Evolutionary conservation across 2,329 filamentous ascomycete species (phyloP), one percentile per base, ranked within the genome.

Genomic region (Colletotrichum lupini): DNA sequence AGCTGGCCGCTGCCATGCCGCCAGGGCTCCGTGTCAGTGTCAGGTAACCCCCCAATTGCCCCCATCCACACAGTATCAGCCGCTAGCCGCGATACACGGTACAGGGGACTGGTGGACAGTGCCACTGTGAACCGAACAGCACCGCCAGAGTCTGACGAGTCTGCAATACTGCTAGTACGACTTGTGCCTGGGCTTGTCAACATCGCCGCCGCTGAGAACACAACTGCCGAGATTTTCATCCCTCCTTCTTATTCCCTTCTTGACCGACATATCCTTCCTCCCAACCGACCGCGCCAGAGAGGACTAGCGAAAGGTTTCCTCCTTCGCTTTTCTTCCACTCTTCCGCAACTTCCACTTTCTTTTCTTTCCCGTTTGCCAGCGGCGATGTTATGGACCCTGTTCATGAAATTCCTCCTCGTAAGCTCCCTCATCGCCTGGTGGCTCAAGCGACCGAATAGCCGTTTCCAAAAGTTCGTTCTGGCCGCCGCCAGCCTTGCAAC

Each of bases 321-420:
- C 68, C 66, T 74, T 72, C 72, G 63, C 68, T 67, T 67, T 57
- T 52, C 58, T 63, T 52, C 53, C 57, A 60, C 42, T 59, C 28
- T 66, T 65, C 68, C 68, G 53, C 59, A 49, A 55, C 49, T 26
- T 32, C n/a, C 55, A 24, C 57, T 28, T 60, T 37, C 63, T 66
- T 56, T 58, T 65, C 60, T 26, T 37, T 56, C 65, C 32, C 58
- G 42, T 57, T 22, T 73, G 46, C 65, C 72, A 72, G 74, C 73
- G 73, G 73, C 73, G 66, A 75, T 76, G 74, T 75, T 74, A 76
- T 76, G 74, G 74, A 72, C 61, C 73, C 69, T 75, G 57, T 61
- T 68, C 35, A 68, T 73, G 60, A 76, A 74, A 76, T 63, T 75
- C 49, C 69, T 76, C 66, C 62, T 76, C 65, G 58, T 75, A 66